Evolutionary conservation across 176 grass and related monocot genomes (phyloP), one percentile per base, ranked within the genome.

Genomic region (Guadua angustifolia): DNA sequence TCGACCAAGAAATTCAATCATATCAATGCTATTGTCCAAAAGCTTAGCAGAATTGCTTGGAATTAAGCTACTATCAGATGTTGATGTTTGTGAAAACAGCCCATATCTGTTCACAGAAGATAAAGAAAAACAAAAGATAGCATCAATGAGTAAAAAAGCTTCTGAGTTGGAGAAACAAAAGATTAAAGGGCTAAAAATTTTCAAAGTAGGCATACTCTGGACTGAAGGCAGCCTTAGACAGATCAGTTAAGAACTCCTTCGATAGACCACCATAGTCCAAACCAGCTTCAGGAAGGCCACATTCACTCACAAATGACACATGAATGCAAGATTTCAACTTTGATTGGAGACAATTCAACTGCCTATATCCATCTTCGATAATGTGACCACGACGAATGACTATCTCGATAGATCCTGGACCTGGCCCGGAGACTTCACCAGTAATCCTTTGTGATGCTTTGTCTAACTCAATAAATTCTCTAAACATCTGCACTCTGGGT

Each of bases 231-330:
- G 91, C 83, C 80, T 91, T 98, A 15, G 91, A 90, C 57, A 98
- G 83, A 95, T 98, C 95, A 25, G 95, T 98, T 88, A 95, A 91
- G 52, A 98, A 98, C 83, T 98, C 93, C 69, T 98, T 98, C 60
- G 95, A 95, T 63, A 98, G 79, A 71, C 95, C 95, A 68, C 95
- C 95, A 67, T 98, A 98, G 66, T 98, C 93, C 80, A 98, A 89
- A 92, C 95, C 95, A 90, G 91, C 93, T 88, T 98, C 95, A 74
- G 93, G 93, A 93, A 98, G 93, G 73, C 95, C 93, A 59, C 95
- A 95, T 82, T 93, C 90, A 90, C 91, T 98, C 10, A 95, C 86
- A 93, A 98, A 98, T 17, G 95, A 98, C 59, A 98, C 93, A 38
- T 98, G 89, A 89, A 98, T 92, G 81, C 82, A 93, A 50, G 91